Conservation (phyloP, 495 filamentous ascomycete species). For the Peziza echinospora region DNA sequence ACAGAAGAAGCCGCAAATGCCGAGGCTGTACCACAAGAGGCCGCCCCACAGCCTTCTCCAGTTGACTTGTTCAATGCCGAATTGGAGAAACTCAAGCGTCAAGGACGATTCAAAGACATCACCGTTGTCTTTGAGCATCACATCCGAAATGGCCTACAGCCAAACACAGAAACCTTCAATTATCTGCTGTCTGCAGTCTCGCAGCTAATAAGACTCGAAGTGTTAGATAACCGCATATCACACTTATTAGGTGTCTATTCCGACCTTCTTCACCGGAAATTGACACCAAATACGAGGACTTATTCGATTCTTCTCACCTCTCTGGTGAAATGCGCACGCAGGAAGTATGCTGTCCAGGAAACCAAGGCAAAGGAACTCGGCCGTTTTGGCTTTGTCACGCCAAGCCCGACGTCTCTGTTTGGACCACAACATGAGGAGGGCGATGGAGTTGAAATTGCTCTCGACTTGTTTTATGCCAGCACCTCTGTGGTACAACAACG, state of each 20-base stretch:
- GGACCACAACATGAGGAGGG: slow-evolving; percentile 58
- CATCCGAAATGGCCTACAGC: slow-evolving; percentile 53
- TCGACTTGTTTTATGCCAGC: slow-evolving; percentile 65
- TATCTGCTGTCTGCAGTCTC: slow-evolving; percentile 60
- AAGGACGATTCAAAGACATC: slow-evolving; percentile 57
- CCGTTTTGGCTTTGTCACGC: slow-evolving; percentile 33
- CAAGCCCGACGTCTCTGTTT: slow-evolving; percentile 45
- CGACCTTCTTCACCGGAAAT: slow-evolving; percentile 76
- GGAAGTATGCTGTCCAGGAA: background rate
- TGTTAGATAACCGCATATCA: background rate
- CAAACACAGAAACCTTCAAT: slow-evolving; percentile 72
- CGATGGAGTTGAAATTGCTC: slow-evolving; percentile 57
- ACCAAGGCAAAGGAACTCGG: background rate
- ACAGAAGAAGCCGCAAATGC: slow-evolving; percentile 12
- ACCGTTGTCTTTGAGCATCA: slow-evolving; percentile 74
- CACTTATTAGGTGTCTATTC: slow-evolving; percentile 73
- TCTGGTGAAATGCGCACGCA: slow-evolving; percentile 44
- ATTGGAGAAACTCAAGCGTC: slow-evolving; percentile 45
- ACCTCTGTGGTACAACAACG: slow-evolving; percentile 29
- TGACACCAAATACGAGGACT: slow-evolving; percentile 59
- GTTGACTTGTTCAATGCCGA: slow-evolving; percentile 11
- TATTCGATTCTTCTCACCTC: slow-evolving; percentile 70
- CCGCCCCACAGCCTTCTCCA: slow-evolving; percentile 14
- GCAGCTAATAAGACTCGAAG: background rate
- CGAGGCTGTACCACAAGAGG: slow-evolving; percentile 20